phyloP scores from a whole-genome alignment of 768 basidiomycete genomes.

The Suillus fuscotomentosus region DNA sequence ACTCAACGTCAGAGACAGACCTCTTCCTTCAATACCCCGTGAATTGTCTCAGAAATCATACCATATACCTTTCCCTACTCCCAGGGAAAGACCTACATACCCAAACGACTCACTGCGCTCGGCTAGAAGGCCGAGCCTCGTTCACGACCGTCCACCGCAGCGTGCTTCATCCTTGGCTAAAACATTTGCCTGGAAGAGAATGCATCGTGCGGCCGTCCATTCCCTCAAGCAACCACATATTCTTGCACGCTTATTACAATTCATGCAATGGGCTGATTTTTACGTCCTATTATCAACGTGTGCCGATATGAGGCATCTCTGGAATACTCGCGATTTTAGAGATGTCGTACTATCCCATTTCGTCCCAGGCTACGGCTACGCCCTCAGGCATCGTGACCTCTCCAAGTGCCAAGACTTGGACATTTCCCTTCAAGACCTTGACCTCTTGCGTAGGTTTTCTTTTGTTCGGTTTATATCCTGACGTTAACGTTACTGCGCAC shows the following conservation, averaged over 20 bases:
- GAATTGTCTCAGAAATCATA: conserved; percentile 2
- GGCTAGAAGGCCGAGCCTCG: conserved; percentile 2
- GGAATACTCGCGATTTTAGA: conserved; percentile 31
- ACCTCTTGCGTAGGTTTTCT: conserved; percentile 58
- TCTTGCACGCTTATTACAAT: conserved; percentile 31
- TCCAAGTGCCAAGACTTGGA: conserved; percentile 44
- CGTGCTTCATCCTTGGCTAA: conserved; percentile 11
- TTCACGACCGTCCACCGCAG: background rate
- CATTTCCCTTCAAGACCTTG: conserved; percentile 57
- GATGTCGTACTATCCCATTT: conserved; percentile 45
- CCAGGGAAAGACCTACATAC: background rate
- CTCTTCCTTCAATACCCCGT: conserved; percentile 20
- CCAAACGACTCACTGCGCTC: background rate
- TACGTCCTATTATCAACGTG: conserved; percentile 37
- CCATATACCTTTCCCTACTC: background rate
- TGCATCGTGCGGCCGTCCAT: conserved; percentile 24
- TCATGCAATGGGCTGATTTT: conserved; percentile 39
- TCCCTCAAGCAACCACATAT: conserved; percentile 35
- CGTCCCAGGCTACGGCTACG: conserved; percentile 55
- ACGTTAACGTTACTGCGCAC: conserved; percentile 6
- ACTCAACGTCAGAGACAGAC: conserved; percentile 6
- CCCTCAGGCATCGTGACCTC: conserved; percentile 40
- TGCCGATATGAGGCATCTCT: conserved; percentile 31
- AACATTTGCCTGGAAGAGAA: conserved; percentile 24
- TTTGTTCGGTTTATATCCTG: conserved; percentile 13